These are phyloP conservation scores for Volvox africanus DNA, from an alignment of 139 green algal species.

Conservation along the genomic window DNA sequence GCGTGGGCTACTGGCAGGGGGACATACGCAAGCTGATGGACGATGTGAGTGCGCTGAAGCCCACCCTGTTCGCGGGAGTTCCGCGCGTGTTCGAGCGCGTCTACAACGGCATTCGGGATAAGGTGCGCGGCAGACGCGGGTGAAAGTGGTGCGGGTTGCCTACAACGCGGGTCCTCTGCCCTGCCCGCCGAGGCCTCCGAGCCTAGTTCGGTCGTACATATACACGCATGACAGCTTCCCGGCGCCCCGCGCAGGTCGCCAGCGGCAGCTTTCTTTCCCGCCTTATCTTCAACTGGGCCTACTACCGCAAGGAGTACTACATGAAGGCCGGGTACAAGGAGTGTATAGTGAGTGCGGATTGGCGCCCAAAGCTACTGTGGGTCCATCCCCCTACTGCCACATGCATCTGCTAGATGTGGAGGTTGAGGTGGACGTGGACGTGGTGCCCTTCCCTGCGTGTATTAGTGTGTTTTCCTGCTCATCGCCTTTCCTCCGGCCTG, in stretches of 20 bases:
- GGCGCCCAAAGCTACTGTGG: too few relatives aligned
- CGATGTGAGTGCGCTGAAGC: constrained; percentile 79
- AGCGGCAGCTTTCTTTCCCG: constrained; percentile 46
- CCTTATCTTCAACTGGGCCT: constrained; percentile 63
- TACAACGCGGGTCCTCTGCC: neutral
- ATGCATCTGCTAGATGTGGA: too few relatives aligned
- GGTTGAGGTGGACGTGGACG: too few relatives aligned
- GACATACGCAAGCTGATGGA: constrained; percentile 84
- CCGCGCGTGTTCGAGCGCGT: constrained; percentile 90
- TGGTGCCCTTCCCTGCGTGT: too few relatives aligned
- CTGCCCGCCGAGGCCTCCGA: neutral
- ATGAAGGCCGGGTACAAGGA: constrained; percentile 60
- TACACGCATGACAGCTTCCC: neutral
- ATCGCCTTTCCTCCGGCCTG: neutral
- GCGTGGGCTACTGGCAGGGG: constrained; percentile 79
- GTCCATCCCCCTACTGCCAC: too few relatives aligned
- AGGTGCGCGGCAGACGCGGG: constrained; percentile 47
- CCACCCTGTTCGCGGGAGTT: constrained; percentile 85
- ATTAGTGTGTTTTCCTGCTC: neutral
- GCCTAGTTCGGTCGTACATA: too few relatives aligned
- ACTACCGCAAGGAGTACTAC: constrained; percentile 59
- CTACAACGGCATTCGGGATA: constrained; percentile 69
- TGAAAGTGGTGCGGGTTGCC: neutral
- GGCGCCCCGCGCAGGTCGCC: constrained; percentile 24
- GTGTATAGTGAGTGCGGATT: constrained; percentile 40